Percentiles rank a stretch among this genome's conserved stretches.
Evolutionary conservation across 148 eudicot species (phyloP).

Genomic region (Silene conica): DNA sequence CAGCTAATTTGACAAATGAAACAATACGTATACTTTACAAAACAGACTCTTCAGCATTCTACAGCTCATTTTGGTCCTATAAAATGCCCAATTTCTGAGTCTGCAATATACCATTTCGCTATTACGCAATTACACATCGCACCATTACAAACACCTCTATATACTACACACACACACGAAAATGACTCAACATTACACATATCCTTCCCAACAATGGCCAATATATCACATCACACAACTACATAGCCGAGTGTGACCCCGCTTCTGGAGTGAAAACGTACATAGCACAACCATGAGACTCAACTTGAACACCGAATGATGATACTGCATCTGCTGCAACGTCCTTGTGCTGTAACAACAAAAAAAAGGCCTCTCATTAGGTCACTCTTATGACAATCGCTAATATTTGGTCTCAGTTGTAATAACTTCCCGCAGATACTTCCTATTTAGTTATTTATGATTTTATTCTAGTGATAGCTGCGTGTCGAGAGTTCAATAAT

Average conservation of each 20-base stretch:
- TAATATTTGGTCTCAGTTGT: background rate
- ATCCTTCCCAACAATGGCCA: background rate
- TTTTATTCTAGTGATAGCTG: background rate
- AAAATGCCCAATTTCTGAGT: slow-evolving; percentile 16
- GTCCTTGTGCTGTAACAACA: slow-evolving; percentile 52
- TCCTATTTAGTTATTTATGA: background rate
- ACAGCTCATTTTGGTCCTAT: slow-evolving; percentile 3
- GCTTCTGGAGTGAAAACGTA: slow-evolving; percentile 62
- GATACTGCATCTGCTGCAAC: slow-evolving; percentile 42
- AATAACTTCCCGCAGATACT: no score
- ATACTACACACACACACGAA: slow-evolving; percentile 5
- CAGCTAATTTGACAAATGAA: background rate
- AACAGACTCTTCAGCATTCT: slow-evolving; percentile 3
- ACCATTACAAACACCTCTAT: background rate
- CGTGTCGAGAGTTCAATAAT: background rate
- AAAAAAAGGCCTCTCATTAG: slow-evolving; percentile 12
- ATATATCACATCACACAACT: background rate
- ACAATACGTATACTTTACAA: slow-evolving; percentile 3
- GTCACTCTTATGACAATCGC: background rate
- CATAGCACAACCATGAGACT: slow-evolving; percentile 73
- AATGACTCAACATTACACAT: background rate
- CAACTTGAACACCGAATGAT: slow-evolving; percentile 54
- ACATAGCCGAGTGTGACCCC: slow-evolving; percentile 21
- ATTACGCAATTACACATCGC: background rate
- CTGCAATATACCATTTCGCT: background rate